Evolutionary conservation across 345 rosid genomes (phyloP).

Genomic region (Eucalyptus melliodora): DNA sequence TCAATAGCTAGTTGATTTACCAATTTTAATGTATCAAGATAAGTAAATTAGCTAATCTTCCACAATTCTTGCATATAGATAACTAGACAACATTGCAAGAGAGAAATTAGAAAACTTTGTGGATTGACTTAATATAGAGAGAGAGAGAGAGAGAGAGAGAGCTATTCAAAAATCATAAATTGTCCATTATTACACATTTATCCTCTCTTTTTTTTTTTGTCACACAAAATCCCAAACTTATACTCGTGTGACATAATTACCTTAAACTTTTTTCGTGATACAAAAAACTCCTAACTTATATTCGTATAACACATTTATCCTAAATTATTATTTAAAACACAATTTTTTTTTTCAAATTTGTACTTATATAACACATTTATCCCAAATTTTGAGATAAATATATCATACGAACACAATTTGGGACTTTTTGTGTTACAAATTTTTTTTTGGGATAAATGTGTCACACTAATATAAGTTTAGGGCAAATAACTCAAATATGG

Average conservation of each 20-base stretch:
- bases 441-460: too few species aligned
- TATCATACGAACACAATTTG: not conserved
- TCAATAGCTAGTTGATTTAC: not conserved
- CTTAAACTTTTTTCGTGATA: rapidly evolving
- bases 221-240: not conserved
- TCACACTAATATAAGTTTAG: too few species aligned
- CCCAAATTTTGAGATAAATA: not conserved
- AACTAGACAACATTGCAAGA: not conserved
- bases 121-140: not conserved
- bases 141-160: too few species aligned
- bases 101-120: not conserved
- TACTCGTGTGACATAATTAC: too few species aligned
- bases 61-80: not conserved
- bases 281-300: not conserved
- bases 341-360: too few species aligned
- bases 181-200: too few species aligned
- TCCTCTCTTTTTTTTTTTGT: not conserved
- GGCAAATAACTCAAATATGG: not conserved
- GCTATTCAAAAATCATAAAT: too few species aligned
- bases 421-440: not conserved
- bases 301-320: too few species aligned
- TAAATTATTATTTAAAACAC: not conserved
- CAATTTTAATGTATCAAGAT: not conserved
- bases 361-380: too few species aligned
- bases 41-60: too few species aligned